Evolutionary conservation across 257 asterid species (phyloP), one percentile per base, ranked within the genome.

Genomic region (Nicotiana tabacum): DNA sequence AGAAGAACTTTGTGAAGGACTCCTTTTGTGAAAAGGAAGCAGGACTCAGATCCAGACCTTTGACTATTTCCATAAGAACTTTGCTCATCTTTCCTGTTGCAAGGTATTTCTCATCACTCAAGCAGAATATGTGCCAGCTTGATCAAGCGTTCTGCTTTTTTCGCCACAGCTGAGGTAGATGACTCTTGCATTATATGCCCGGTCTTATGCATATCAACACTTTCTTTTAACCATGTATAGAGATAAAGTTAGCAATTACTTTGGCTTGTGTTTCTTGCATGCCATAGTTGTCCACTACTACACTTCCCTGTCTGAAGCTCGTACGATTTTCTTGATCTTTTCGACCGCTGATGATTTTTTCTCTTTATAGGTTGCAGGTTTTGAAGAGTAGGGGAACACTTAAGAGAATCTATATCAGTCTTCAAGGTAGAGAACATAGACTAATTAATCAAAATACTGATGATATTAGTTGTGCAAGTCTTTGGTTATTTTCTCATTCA

Each of bases 1-100:
- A 77, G 91, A 87, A 76, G 91, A 90, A 66, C 32, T 56, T 68
- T 85, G 86, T 83, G 85, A 82, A 21, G 88, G 82, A 74, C 85
- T 80, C 60, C 37, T 82, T 43, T 27, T 9, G 77, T 81, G 78
- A 0, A 48, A 74, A 48, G 37, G 56, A 15, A 74, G 8, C 2
- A 15, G 15, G 79, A 74, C 62, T 74, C 9, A 24, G n/a, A 17
- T 48, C 61, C 79, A 3, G 62, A 48, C 64, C 27, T 51, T 76
- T 51, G 80, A 51, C 43, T 74, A 17, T 74, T 76, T 15, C 64
- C 64, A 29, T 51, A 27, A 76, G 27, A 74, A 48, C 80, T 48
- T 72, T 6, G 21, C 80, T 76, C 80, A 51, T 76, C 46, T 76
- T 74, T 76, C 64, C 64, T 76, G 62, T 51, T 76, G 64, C 80